Percentiles rank a stretch among this genome's conserved stretches.
phyloP scores from a whole-genome alignment of 352 stramenopile genomes.

The Pythium dissimile region DNA sequence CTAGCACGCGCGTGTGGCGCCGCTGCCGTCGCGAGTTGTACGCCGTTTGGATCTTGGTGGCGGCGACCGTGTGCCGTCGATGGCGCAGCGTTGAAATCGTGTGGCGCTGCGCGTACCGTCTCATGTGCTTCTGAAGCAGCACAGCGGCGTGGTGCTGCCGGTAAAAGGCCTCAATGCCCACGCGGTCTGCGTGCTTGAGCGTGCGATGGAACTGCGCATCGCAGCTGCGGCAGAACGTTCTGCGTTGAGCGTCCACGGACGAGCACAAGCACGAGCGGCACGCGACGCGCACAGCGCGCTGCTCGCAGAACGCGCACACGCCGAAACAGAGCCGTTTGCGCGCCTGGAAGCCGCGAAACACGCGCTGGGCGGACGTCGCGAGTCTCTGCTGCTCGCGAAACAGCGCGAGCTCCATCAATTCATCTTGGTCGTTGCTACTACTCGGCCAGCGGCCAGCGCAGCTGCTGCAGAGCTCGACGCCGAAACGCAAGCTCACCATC shows the following conservation, averaged over 20 bases:
- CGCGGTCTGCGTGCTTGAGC: constrained; percentile 7
- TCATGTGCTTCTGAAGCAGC: constrained; percentile 38
- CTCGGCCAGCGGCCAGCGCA: constrained; percentile 25
- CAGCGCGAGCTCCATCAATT: constrained; percentile 24
- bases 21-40: constrained; percentile 34
- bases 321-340: constrained; percentile 22
- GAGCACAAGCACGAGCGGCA: constrained; percentile 35
- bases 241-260: neutral
- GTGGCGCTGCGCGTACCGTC: constrained; percentile 36
- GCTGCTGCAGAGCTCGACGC: constrained; percentile 27
- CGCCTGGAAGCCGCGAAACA: constrained; percentile 37
- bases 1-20: constrained; percentile 31
- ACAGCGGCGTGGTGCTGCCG: constrained; percentile 29
- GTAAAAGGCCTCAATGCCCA: constrained; percentile 27
- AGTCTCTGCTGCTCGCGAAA: constrained; percentile 31
- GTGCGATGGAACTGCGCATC: constrained; percentile 31
- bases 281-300: constrained; percentile 30
- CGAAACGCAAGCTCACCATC: constrained; percentile 30
- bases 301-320: constrained; percentile 39
- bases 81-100: constrained; percentile 19
- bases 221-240: constrained; percentile 47
- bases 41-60: constrained; percentile 33
- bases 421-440: neutral
- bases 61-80: constrained; percentile 15
- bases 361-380: constrained; percentile 29